phyloP scores from a whole-genome alignment of 179 eudicot species.

The Beta corolliflora region DNA sequence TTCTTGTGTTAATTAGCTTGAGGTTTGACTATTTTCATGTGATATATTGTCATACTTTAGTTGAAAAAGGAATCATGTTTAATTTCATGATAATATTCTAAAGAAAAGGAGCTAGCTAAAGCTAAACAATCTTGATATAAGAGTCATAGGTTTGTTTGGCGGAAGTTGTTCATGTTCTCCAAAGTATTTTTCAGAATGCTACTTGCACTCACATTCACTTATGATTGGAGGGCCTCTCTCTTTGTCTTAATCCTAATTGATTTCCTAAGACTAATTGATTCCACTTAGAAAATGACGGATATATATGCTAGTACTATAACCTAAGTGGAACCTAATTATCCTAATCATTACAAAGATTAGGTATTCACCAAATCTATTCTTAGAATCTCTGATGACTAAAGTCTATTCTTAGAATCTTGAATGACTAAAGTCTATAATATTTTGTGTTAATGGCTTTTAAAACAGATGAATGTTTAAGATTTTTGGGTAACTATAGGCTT shows the following conservation, averaged over 20 bases:
- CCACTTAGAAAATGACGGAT: slow-evolving; percentile 13
- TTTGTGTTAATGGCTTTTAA: neutral
- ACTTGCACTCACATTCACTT: slow-evolving; percentile 14
- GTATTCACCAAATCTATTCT: slow-evolving; percentile 16
- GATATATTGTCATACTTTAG: slow-evolving; percentile 5
- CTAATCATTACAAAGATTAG: slow-evolving; percentile 14
- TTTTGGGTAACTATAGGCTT: neutral
- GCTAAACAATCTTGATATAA: too few relatives aligned
- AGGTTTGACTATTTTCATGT: slow-evolving; percentile 6
- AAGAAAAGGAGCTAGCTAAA: too few relatives aligned
- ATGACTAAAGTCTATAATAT: neutral
- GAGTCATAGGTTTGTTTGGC: neutral
- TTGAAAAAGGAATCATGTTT: neutral
- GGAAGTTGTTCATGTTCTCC: slow-evolving; percentile 1
- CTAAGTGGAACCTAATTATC: slow-evolving; percentile 16
- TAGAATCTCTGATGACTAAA: slow-evolving; percentile 1
- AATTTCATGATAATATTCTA: too few relatives aligned
- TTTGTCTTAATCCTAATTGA: slow-evolving; percentile 19
- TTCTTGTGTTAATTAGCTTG: neutral
- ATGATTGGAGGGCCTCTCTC: neutral
- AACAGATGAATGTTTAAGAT: neutral
- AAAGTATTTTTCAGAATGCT: slow-evolving; percentile 5
- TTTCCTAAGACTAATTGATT: slow-evolving; percentile 6
- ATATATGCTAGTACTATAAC: neutral
- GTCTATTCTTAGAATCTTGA: neutral